These are phyloP conservation scores for Martiniozyma asiatica DNA, from an alignment of 1,139 yeast species.

Conservation along the genomic window DNA sequence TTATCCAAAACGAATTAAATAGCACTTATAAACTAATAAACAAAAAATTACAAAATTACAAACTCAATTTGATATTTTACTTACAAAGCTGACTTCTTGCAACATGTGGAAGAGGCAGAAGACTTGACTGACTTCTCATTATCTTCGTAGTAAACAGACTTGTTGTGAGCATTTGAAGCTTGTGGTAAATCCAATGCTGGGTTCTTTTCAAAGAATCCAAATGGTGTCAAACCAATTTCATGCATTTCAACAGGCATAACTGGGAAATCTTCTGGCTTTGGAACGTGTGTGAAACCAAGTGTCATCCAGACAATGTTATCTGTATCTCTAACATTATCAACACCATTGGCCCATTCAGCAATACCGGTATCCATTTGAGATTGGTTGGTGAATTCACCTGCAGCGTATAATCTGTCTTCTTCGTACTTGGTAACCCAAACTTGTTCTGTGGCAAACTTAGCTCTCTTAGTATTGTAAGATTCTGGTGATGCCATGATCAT, in stretches of 20 bases:
- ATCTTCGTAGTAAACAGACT: constrained; percentile 35
- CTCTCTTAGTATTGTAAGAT: constrained; percentile 54
- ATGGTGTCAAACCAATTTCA: constrained; percentile 58
- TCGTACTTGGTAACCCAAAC: constrained; percentile 66
- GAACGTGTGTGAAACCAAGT: constrained; percentile 76
- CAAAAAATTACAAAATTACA: no score
- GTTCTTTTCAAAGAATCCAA: constrained; percentile 68
- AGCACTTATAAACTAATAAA: no score
- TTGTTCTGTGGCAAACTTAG: constrained; percentile 62
- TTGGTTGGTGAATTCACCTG: constrained; percentile 75
- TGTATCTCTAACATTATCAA: constrained; percentile 64
- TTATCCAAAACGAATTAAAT: no score
- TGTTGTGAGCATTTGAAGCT: constrained; percentile 59
- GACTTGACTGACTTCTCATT: no score
- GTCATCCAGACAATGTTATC: constrained; percentile 85
- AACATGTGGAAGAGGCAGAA: constrained; percentile 6
- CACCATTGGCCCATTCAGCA: constrained; percentile 48
- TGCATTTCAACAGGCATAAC: constrained; percentile 82
- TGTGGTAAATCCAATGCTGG: constrained; percentile 80
- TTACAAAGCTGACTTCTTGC: constrained; percentile 5
- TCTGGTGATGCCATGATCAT: constrained; percentile 57
- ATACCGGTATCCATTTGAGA: constrained; percentile 53
- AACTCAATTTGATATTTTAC: not conserved
- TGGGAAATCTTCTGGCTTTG: constrained; percentile 86
- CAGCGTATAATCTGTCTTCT: constrained; percentile 59